phyloP scores from a whole-genome alignment of 208 protist genomes.

The Wallacemonas rigidus region DNA sequence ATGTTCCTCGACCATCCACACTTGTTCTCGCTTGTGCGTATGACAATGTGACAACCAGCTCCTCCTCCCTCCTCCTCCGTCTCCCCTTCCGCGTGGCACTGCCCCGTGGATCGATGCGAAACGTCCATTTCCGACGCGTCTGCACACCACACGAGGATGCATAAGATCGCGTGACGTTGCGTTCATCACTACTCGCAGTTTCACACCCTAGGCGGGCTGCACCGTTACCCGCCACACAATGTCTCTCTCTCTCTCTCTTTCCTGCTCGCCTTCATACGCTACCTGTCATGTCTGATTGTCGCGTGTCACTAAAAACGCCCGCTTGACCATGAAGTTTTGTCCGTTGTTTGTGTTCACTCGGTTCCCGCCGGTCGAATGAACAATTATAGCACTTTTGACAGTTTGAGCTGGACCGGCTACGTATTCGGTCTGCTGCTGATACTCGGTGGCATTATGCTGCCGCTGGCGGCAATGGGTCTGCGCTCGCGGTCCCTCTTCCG shows the following conservation, averaged over 20 bases:
- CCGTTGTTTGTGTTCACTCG: too few relatives aligned
- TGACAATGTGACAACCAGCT: too few relatives aligned
- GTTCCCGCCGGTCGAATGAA: not conserved
- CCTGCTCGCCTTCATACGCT: not conserved
- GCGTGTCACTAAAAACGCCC: not conserved
- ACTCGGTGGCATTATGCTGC: slow-evolving; percentile 38
- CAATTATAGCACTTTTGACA: not conserved
- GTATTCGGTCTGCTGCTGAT: slow-evolving; percentile 49
- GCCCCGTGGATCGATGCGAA: too few relatives aligned
- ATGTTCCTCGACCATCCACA: too few relatives aligned
- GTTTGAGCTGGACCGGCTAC: slow-evolving; percentile 32
- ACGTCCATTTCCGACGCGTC: too few relatives aligned
- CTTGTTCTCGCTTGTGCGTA: too few relatives aligned
- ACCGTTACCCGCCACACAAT: not conserved
- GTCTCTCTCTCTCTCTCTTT: slow-evolving; percentile 13
- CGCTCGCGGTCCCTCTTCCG: slow-evolving; percentile 64
- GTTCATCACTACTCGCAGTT: too few relatives aligned
- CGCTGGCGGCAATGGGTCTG: slow-evolving; percentile 52
- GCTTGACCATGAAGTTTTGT: not conserved
- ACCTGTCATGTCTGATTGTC: not conserved
- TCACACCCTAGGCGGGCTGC: too few relatives aligned
- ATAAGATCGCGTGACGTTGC: too few relatives aligned
- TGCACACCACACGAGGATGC: too few relatives aligned
- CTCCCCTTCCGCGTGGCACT: too few relatives aligned
- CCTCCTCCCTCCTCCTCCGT: too few relatives aligned